Evolutionary conservation across 176 grass and related monocot species (phyloP), one percentile per base, ranked within the genome.

Genomic region (Aechmea fasciata): DNA sequence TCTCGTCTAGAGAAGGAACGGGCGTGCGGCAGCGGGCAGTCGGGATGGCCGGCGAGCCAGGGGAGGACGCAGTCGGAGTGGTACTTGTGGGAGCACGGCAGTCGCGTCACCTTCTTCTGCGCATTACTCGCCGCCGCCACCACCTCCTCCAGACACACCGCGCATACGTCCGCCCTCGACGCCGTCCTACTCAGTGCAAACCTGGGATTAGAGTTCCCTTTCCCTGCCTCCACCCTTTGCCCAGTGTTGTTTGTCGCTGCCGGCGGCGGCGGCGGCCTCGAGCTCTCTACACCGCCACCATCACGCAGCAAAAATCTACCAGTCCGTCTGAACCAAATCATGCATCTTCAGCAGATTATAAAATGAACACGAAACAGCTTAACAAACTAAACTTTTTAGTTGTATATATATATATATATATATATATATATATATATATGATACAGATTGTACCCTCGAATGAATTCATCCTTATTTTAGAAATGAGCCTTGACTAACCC

Each of bases 71-170:
- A 96, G 13, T 91, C 85, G 0, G 92, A 84, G 74, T 96, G 88
- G 79, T 84, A 89, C 78, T 82, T 80, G 83, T 96, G 92, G 12
- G 83, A 91, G 85, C 88, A 96, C 0, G 92, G 92, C 53, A 96
- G 80, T 63, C 24, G 66, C 10, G 72, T 87, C 8, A 91, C 73
- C 47, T 74, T 48, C 77, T 86, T 67, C 48, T 70, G 49, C 70
- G 6, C 54, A 2, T 59, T 14, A 17, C 19, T 41, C 7, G 69
- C 75, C 17, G 15, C 25, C 18, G 15, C 41, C 18, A 91, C 78
- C 63, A 91, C 78, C 63, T 84, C 83, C 0, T 91, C 88, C 0
- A 96, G 73, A 83, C 92, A 96, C 11, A 96, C 83, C 4, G 83
- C 85, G 25, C 92, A 96, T 20, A 91, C 3, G 0, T 86, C 87